These are phyloP conservation scores for Hypoxylon rickii DNA, from an alignment of 495 filamentous ascomycete genomes.

Conservation along the genomic window DNA sequence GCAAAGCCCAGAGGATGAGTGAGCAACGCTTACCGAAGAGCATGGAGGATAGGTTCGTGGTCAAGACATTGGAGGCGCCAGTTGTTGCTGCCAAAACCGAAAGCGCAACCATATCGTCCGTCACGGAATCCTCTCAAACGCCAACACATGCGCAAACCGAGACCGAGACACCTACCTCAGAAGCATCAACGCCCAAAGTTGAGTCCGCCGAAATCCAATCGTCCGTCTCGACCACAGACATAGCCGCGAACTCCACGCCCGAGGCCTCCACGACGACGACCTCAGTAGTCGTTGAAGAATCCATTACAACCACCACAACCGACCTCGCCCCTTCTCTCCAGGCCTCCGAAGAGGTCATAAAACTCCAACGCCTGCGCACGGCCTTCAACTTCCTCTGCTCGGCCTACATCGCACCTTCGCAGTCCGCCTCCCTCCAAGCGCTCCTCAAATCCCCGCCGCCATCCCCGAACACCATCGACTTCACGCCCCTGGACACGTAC, in stretches of 20 bases:
- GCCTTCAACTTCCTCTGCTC: constrained; percentile 77
- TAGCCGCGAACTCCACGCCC: constrained; percentile 44
- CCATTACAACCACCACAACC: constrained; percentile 14
- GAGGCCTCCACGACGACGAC: constrained; percentile 51
- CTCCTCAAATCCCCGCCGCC: constrained; percentile 47
- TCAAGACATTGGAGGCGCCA: constrained; percentile 74
- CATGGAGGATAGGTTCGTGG: constrained; percentile 85
- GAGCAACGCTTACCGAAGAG: constrained; percentile 69
- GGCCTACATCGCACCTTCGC: constrained; percentile 64
- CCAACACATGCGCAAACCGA: constrained; percentile 7
- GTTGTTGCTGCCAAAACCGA: constrained; percentile 62
- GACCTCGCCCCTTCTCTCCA: constrained; percentile 52
- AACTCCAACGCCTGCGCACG: constrained; percentile 73
- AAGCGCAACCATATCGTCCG: constrained; percentile 40
- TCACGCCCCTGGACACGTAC: constrained; percentile 69
- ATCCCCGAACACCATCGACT: constrained; percentile 54
- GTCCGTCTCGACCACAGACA: constrained; percentile 41
- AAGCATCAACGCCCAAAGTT: constrained; percentile 27
- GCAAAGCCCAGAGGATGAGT: constrained; percentile 74
- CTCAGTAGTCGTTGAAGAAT: constrained; percentile 37
- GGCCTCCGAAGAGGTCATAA: constrained; percentile 55
- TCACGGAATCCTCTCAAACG: no score
- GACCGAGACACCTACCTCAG: constrained; percentile 40
- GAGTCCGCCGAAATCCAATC: constrained; percentile 47
- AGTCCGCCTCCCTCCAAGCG: constrained; percentile 55